Evolutionary conservation across 129 eudicot genomes (phyloP).

Genomic region (Pittosporum tobira): DNA sequence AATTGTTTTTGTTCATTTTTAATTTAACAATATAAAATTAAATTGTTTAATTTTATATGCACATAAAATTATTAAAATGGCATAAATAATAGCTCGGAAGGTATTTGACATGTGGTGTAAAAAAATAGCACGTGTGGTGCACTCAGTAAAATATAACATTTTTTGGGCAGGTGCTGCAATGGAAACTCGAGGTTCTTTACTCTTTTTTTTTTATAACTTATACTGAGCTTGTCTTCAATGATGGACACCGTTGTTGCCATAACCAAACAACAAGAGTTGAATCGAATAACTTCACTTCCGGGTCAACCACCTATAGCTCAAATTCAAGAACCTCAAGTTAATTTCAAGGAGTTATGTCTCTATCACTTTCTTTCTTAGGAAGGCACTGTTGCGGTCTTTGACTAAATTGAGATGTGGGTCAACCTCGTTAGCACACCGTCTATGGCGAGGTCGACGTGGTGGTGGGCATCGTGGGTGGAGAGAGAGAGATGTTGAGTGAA

Average conservation of each 20-base stretch:
- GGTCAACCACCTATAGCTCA: slow-evolving; percentile 83
- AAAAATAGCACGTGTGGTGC: no score
- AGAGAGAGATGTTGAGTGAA: slow-evolving; percentile 56
- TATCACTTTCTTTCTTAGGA: slow-evolving; percentile 76
- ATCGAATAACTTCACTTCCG: slow-evolving; percentile 53
- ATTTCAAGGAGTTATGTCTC: no score
- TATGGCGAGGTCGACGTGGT: slow-evolving; percentile 67
- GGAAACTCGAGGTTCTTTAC: background rate
- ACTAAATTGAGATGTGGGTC: slow-evolving; percentile 76
- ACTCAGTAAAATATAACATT: no score
- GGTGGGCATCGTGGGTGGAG: slow-evolving; percentile 66
- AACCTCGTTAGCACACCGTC: slow-evolving; percentile 93
- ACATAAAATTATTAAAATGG: no score
- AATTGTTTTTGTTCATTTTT: no score
- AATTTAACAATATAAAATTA: no score
- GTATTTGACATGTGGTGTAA: no score
- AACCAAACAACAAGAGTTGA: slow-evolving; percentile 44
- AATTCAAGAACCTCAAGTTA: no score
- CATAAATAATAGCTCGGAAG: no score
- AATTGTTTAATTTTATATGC: no score
- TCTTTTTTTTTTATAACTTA: background rate
- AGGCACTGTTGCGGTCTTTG: slow-evolving; percentile 80
- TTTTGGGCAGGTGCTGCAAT: no score
- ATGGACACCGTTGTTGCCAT: slow-evolving; percentile 8
- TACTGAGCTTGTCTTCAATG: background rate